phyloP scores from a whole-genome alignment of 148 eudicot genomes.

The Camellia lanceoleosa region DNA sequence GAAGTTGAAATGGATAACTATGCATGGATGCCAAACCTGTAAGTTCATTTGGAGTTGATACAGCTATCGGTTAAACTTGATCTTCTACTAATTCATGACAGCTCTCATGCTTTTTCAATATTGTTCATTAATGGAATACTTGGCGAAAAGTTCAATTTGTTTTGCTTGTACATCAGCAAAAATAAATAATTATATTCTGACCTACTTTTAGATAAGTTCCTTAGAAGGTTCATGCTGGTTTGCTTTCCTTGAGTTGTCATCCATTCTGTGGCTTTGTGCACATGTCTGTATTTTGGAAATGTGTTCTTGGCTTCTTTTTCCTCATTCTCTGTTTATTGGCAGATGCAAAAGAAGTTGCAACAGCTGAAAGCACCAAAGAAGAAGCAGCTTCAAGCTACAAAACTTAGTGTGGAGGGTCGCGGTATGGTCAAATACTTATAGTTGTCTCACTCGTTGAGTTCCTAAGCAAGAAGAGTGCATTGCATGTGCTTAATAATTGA shows the following conservation, averaged over 20 bases:
- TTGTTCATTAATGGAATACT: not conserved
- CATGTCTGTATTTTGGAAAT: not conserved
- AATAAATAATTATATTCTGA: not conserved
- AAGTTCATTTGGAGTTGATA: not conserved
- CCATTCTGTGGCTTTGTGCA: not conserved
- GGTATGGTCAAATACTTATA: conserved; percentile 92
- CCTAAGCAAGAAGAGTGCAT: not conserved
- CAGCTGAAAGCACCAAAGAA: conserved; percentile 78
- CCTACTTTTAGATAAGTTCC: not conserved
- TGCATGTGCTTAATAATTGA: not conserved
- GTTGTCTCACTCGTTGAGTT: conserved; percentile 8
- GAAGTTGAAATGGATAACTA: not conserved
- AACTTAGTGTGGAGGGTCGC: conserved; percentile 92
- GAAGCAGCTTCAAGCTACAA: conserved; percentile 94
- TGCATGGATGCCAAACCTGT: not conserved
- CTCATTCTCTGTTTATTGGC: conserved; percentile 7
- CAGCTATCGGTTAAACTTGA: not conserved
- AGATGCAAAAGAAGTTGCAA: conserved; percentile 94
- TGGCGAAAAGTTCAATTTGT: not conserved
- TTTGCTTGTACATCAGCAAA: not conserved
- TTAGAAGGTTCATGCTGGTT: not conserved
- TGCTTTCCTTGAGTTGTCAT: not conserved
- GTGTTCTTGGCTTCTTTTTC: not conserved
- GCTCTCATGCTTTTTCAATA: not conserved
- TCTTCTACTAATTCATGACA: not conserved